Base-by-base conservation (phyloP, 129 eudicot species). In the Rutidosis leptorrhynchoides region DNA sequence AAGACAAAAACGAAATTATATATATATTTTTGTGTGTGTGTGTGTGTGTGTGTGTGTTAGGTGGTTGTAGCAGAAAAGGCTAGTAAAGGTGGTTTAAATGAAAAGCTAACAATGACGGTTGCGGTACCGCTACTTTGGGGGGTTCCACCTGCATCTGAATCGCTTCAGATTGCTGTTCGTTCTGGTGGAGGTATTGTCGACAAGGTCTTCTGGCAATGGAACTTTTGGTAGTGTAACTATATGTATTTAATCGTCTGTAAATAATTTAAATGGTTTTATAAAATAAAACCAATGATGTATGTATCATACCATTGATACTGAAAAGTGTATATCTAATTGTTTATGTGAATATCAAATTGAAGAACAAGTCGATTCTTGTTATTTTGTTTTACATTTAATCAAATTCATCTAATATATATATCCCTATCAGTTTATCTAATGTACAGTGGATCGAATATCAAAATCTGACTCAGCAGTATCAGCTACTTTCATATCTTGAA, bases 71-170 rank as follows among this genome's bases (percentile, higher is more conserved):
- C 99, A 30, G 97, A 94, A 72, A 94, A 86, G 78, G 97, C 71
- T 9, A 86, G 75, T 26, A 80, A 82, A 42, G 88, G 90, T 14
- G 97, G 95, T 43, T 62, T 94, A 83, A 88, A 89, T 28, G 99
- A 94, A 70, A 89, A 79, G 73, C 76, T 94, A 74, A 86, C 77
- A 7, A 94, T 94, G 99, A 94, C 97, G 0, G 99, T 94, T 24
- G 99, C 97, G 9, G 96, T 94, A 65, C 97, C 99, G 7, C 60
- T 86, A 58, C 96, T 94, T 22, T 94, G 96, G 96, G 99, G 99
- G 33, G 97, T 94, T 24, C 99, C 99, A 49, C 99, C 99, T 9
- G 99, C 92, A 33, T 94, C 99, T 7, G 99, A 94, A 71, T 89
- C 83, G 0, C 88, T 94, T 8, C 97, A 81, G 71, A 80, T 89